phyloP scores from a whole-genome alignment of 1,284 basidiomycete species.

The Pseudozyma hubeiensis region DNA sequence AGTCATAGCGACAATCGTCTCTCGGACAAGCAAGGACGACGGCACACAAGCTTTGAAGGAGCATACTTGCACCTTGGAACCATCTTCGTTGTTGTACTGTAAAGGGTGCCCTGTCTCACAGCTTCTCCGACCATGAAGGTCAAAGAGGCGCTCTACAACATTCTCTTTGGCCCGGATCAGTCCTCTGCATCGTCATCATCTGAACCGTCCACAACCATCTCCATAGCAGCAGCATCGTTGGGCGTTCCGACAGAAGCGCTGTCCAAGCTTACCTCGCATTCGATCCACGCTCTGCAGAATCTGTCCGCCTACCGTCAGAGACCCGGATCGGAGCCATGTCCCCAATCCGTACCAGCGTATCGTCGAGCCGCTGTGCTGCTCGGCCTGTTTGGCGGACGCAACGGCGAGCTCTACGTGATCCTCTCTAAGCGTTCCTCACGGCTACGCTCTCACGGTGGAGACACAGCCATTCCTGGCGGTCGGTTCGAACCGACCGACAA shows the following conservation, averaged over 20 bases:
- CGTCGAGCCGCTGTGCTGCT: constrained; percentile 64
- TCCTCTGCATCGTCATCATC: constrained; percentile 6
- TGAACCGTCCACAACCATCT: constrained; percentile 3
- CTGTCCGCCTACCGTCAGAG: constrained; percentile 32
- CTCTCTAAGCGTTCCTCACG: constrained; percentile 50
- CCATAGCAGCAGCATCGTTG: constrained; percentile 10
- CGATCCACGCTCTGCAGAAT: constrained; percentile 45
- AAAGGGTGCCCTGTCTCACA: neutral
- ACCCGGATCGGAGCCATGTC: constrained; percentile 53
- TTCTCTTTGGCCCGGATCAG: constrained; percentile 34
- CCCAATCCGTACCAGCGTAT: constrained; percentile 55
- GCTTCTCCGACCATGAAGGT: constrained; percentile 19
- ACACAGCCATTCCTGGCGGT: constrained; percentile 65
- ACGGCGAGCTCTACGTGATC: constrained; percentile 63
- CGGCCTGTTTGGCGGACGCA: constrained; percentile 53
- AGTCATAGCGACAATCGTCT: no score
- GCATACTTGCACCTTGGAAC: neutral
- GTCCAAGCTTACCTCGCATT: constrained; percentile 25
- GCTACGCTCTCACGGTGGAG: constrained; percentile 60
- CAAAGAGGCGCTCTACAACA: constrained; percentile 37
- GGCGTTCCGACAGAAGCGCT: constrained; percentile 18
- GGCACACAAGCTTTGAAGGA: no score
- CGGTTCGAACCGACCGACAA: constrained; percentile 59
- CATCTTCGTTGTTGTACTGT: no score
- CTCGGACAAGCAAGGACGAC: no score